Conservation (phyloP, 345 rosid species). For the Salix caprea region DNA sequence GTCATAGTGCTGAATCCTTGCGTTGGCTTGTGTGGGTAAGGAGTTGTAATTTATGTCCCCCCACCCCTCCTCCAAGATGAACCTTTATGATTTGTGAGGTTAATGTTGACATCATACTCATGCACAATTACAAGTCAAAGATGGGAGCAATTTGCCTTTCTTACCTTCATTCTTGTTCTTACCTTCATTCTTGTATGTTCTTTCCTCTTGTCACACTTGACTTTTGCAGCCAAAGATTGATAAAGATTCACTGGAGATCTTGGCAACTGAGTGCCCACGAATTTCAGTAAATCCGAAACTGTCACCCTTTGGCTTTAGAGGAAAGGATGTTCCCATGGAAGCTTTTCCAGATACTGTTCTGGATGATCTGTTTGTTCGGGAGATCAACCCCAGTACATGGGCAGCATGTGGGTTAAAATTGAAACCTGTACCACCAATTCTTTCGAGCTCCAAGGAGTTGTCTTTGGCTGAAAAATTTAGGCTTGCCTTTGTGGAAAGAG, state of each 20-base stretch:
- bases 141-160: neutral
- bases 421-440: conserved; percentile 22
- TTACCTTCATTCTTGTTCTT: neutral
- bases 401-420: conserved; percentile 28
- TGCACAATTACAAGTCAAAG: neutral
- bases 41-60: neutral
- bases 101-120: neutral
- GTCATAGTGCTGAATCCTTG: conserved; percentile 68
- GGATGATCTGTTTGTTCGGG: conserved; percentile 56
- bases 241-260: conserved; percentile 49
- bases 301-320: conserved; percentile 49
- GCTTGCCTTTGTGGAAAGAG: conserved; percentile 74
- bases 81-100: neutral
- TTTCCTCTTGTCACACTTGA: neutral
- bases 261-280: conserved; percentile 67
- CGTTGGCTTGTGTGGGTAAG: conserved; percentile 94
- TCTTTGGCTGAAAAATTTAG: conserved; percentile 82
- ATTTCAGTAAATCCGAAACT: conserved; percentile 76
- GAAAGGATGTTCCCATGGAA: conserved; percentile 53
- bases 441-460: conserved; percentile 40
- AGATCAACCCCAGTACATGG: conserved; percentile 68
- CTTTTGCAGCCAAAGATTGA: conserved; percentile 66
- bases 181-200: neutral
- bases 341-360: conserved; percentile 49
- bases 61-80: no score